These are phyloP conservation scores for Grifola frondosa DNA, from an alignment of 1,284 basidiomycete species.

Conservation along the genomic window DNA sequence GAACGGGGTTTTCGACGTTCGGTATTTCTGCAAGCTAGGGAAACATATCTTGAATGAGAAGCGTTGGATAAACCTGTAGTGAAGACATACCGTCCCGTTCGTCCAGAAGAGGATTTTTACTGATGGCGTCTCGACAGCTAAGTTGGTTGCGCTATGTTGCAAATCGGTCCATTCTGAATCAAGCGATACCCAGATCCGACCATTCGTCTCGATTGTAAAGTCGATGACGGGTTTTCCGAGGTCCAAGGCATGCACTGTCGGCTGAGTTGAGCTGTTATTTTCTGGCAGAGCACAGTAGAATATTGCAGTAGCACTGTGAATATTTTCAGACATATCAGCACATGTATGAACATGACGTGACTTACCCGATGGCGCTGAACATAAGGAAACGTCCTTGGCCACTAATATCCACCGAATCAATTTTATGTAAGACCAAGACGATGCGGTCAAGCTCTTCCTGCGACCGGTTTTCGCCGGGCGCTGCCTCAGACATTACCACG, in stretches of 20 bases:
- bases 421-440: conserved; percentile 54
- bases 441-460: conserved; percentile 23
- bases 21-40: conserved; percentile 23
- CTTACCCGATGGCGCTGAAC: conserved; percentile 71
- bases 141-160: background rate
- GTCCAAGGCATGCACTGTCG: conserved; percentile 44
- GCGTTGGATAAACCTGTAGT: background rate
- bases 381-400: conserved; percentile 43
- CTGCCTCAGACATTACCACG: conserved; percentile 10
- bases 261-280: conserved; percentile 20
- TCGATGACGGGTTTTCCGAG: conserved; percentile 59
- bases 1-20: conserved; percentile 18
- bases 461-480: background rate
- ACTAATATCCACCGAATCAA: conserved; percentile 41
- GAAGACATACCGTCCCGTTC: conserved; percentile 17
- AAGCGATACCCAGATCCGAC: conserved; percentile 47
- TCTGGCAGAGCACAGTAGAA: conserved; percentile 49
- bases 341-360: conserved; percentile 2
- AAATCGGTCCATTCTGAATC: conserved; percentile 37
- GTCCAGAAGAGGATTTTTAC: conserved; percentile 20
- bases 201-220: conserved; percentile 46
- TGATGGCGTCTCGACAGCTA: background rate
- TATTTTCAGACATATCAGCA: conserved; percentile 1
- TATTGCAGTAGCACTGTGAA: conserved; percentile 62
- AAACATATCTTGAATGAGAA: background rate